Base-by-base conservation (phyloP, 2,329 filamentous ascomycete genomes). In the Aspergillus brunneoviolaceus region DNA sequence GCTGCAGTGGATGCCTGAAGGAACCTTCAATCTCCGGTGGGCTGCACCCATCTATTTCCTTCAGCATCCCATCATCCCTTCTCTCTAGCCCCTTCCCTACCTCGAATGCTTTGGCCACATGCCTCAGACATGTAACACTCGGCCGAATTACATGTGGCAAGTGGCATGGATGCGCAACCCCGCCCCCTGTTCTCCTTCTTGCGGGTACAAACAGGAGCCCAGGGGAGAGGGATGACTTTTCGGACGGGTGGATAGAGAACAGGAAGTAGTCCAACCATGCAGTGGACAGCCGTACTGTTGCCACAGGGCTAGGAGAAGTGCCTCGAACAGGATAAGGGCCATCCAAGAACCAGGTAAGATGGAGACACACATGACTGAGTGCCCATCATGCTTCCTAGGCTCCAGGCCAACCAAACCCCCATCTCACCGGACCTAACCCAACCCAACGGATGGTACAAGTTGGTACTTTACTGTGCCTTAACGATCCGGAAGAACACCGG, bases 1-100 rank as follows among this genome's bases (percentile, higher is more conserved):
- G 42, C 49, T 48, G 27, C 42, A 55, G 60, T 58, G 62, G 60
- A 53, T 62, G 49, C 33, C 51, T 31, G 39, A 39, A 54, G 27
- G 53, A 45, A 42, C 61, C 55, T 61, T 50, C 55, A 58, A 61
- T 60, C 56, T 63, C 58, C 58, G 51, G 61, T 50, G 31, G 42
- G 49, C 47, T 55, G 48, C 55, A 52, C 50, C 47, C 54, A 54
- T 53, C 49, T 42, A 29, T 14, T 19, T 33, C 42, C 42, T 50
- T 19, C n/a, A 45, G 39, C 39, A 45, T 16, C 16, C 4, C 39
- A 45, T 19, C 16, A 7, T 45, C 35, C 51, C 51, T 35, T 23
- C 45, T 55, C 49, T 45, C 45, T 29, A n/a, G 19, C 23, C n/a
- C 39, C 29, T 42, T 54, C 51, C 45, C 50, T 49, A 51, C 50